A percentile compares a stretch with the other conserved stretches of the same genome.
phyloP scores from a whole-genome alignment of 768 basidiomycete genomes.

The Tylopilus plumbeoviolaceoides region DNA sequence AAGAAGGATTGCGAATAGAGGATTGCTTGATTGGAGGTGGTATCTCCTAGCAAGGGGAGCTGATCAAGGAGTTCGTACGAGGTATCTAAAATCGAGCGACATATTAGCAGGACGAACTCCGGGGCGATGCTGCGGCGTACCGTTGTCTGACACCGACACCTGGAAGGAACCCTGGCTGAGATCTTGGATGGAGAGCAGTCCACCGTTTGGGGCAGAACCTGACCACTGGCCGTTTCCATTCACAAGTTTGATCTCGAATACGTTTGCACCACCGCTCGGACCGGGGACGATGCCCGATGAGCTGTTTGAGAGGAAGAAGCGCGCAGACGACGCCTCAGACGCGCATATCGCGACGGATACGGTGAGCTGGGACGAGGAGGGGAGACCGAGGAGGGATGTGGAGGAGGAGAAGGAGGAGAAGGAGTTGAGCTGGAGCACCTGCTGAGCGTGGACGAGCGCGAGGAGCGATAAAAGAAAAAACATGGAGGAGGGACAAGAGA shows the following conservation, averaged over 20 bases:
- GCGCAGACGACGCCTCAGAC: slow-evolving; percentile 32
- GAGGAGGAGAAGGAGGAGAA: slow-evolving; percentile 31
- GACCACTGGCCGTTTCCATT: slow-evolving; percentile 53
- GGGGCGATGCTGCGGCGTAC: slow-evolving; percentile 21
- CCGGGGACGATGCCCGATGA: slow-evolving; percentile 35
- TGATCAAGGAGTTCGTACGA: slow-evolving; percentile 42
- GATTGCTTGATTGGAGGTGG: slow-evolving; percentile 67
- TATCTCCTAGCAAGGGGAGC: slow-evolving; percentile 65
- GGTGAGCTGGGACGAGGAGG: slow-evolving; percentile 35
- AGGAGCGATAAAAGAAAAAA: background rate
- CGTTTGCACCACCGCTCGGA: slow-evolving; percentile 35
- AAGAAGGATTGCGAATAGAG: slow-evolving; percentile 63
- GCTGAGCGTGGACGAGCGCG: slow-evolving; percentile 10
- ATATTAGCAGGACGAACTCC: background rate
- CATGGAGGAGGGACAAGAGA: background rate
- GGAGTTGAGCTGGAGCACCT: slow-evolving; percentile 35
- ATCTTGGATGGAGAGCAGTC: slow-evolving; percentile 46
- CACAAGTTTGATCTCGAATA: slow-evolving; percentile 45
- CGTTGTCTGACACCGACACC: slow-evolving; percentile 49
- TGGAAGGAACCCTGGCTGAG: slow-evolving; percentile 47
- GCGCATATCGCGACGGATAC: slow-evolving; percentile 52
- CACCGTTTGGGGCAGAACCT: slow-evolving; percentile 44
- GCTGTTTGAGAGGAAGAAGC: slow-evolving; percentile 59
- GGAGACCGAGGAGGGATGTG: slow-evolving; percentile 39
- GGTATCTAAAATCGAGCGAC: slow-evolving; percentile 34